Percentiles rank a stretch among this genome's conserved stretches.
phyloP scores from a whole-genome alignment of 345 rosid genomes.

The Triadica sebifera region DNA sequence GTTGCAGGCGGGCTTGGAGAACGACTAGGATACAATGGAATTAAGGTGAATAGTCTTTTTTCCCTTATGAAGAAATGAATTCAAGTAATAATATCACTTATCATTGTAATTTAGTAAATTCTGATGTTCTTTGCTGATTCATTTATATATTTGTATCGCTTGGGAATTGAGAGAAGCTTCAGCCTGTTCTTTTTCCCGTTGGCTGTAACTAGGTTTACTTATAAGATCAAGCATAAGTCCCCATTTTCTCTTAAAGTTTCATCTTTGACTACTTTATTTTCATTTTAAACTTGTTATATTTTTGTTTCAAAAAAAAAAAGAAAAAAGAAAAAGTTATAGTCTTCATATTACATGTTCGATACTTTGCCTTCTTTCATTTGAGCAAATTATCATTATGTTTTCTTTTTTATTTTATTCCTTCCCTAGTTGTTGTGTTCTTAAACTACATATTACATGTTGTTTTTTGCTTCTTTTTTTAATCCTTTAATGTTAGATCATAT shows the following conservation, averaged over 20 bases:
- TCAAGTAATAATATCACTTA: neutral
- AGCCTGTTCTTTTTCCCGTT: neutral
- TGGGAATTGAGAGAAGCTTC: neutral
- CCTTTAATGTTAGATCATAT: neutral
- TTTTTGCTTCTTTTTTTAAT: neutral
- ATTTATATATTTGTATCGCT: neutral
- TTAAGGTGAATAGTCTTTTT: conserved; percentile 52
- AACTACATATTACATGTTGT: neutral
- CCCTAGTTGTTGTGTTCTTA: neutral
- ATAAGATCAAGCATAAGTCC: neutral
- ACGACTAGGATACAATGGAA: conserved; percentile 97
- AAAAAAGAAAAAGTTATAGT: neutral
- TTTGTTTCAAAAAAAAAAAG: too few relatives aligned
- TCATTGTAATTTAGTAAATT: neutral
- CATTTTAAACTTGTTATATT: neutral
- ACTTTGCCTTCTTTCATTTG: neutral
- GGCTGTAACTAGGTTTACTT: neutral
- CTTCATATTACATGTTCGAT: neutral
- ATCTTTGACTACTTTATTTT: neutral
- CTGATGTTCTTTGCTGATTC: neutral
- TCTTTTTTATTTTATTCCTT: neutral
- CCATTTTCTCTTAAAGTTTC: neutral
- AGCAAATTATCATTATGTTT: neutral
- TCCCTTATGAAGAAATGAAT: neutral
- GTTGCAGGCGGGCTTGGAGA: conserved; percentile 99